These are phyloP conservation scores for Clavispora fructus DNA, from an alignment of 805 yeast species.

Conservation along the genomic window DNA sequence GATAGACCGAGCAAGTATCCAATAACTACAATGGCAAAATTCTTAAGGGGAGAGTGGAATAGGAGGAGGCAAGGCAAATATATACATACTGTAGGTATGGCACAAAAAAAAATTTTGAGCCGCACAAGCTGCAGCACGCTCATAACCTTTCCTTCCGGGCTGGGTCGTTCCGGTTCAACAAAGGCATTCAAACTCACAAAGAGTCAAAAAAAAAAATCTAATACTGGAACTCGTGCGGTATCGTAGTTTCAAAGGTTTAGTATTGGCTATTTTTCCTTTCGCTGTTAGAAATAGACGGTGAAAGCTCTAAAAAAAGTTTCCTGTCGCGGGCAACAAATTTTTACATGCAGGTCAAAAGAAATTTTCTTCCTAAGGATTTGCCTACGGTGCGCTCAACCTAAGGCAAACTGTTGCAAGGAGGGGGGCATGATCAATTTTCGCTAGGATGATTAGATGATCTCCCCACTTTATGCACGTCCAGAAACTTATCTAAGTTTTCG, in stretches of 20 bases:
- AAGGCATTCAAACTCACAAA: no score
- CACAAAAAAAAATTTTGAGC: conserved; percentile 2
- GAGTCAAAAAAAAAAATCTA: no score
- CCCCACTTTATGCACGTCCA: not conserved
- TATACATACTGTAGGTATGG: not conserved
- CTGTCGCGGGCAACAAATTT: not conserved
- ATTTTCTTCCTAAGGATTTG: not conserved
- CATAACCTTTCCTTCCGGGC: not conserved
- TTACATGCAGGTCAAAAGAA: not conserved
- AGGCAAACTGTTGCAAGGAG: not conserved
- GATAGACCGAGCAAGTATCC: not conserved
- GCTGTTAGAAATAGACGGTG: not conserved
- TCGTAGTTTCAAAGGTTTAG: no score
- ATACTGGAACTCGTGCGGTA: no score
- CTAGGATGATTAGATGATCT: not conserved
- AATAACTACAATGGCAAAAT: conserved; percentile 1
- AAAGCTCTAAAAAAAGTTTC: not conserved
- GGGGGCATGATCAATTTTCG: not conserved
- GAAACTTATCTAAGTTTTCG: not conserved
- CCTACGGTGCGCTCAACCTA: not conserved
- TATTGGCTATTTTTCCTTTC: not conserved
- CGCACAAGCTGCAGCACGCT: conserved; percentile 1
- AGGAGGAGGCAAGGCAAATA: not conserved
- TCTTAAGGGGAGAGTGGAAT: not conserved
- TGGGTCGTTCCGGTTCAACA: not conserved